Percentiles rank a stretch among this genome's conserved stretches.
Conservation (phyloP, 495 filamentous ascomycete species). For the Cairneyella variabilis region DNA sequence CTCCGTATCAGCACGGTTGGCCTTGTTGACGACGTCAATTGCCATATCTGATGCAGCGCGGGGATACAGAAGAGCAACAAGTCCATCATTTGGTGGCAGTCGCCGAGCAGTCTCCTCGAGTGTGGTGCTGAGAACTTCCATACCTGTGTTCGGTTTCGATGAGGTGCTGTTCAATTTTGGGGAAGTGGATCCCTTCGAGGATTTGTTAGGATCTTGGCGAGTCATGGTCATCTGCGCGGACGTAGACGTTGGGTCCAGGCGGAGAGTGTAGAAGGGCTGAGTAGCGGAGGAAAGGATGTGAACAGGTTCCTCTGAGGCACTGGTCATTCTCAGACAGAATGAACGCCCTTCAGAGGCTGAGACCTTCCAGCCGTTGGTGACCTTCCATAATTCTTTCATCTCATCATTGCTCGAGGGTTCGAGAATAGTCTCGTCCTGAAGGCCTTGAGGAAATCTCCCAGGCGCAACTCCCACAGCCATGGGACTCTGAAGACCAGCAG, state of each 20-base stretch:
- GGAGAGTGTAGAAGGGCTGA: constrained; percentile 50
- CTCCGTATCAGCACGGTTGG: constrained; percentile 36
- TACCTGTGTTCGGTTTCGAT: constrained; percentile 32
- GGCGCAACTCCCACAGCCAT: constrained; percentile 28
- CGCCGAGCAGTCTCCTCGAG: constrained; percentile 55
- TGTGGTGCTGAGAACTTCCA: constrained; percentile 54
- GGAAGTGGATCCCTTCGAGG: constrained; percentile 31
- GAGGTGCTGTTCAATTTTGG: constrained; percentile 10
- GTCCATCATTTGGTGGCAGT: constrained; percentile 59
- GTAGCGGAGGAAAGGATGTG: constrained; percentile 47
- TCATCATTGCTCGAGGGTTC: constrained; percentile 47
- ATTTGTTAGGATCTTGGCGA: constrained; percentile 50
- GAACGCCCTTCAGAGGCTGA: constrained; percentile 43
- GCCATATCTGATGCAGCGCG: constrained; percentile 65
- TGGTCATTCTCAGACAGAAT: constrained; percentile 46
- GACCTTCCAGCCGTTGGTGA: constrained; percentile 51
- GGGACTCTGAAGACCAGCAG: constrained; percentile 28
- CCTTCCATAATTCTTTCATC: constrained; percentile 51
- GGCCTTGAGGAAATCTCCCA: constrained; percentile 32
- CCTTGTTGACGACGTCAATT: constrained; percentile 55
- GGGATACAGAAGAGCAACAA: constrained; percentile 72
- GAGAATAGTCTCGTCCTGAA: constrained; percentile 40
- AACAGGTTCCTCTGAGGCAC: constrained; percentile 43
- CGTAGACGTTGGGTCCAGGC: constrained; percentile 49
- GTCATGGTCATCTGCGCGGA: constrained; percentile 49